phyloP scores from a whole-genome alignment of 257 asterid species.

The Paulownia fortunei region DNA sequence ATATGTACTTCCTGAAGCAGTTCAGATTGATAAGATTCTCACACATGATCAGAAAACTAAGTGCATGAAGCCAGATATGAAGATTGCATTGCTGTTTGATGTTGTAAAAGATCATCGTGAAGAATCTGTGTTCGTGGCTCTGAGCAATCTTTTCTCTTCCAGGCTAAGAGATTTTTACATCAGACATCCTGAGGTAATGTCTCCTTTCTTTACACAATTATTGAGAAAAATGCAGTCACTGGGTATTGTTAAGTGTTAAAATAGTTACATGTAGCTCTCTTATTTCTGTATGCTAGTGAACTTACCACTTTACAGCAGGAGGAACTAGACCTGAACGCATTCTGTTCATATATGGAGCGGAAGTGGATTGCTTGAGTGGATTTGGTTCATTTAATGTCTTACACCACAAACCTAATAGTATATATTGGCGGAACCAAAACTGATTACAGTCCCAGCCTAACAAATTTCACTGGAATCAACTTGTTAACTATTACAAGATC shows the following conservation, averaged over 20 bases:
- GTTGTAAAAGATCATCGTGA: conserved; percentile 63
- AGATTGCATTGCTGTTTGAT: conserved; percentile 59
- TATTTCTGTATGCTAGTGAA: not conserved
- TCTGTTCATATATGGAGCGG: conserved; percentile 13
- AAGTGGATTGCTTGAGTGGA: not conserved
- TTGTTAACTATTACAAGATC: not conserved
- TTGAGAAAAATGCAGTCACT: not conserved
- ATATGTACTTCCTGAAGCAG: conserved; percentile 77
- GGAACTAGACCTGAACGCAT: not conserved
- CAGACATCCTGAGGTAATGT: conserved; percentile 67
- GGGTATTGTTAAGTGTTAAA: not conserved
- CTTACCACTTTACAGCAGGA: not conserved
- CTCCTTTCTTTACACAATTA: conserved; percentile 14
- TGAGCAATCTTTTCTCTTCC: conserved; percentile 68
- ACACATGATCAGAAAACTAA: conserved; percentile 63
- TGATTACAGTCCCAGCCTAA: not conserved
- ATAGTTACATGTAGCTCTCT: not conserved
- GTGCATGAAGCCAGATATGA: conserved; percentile 75
- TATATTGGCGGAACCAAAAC: not conserved
- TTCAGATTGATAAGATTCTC: conserved; percentile 76
- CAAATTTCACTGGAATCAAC: conserved; percentile 1
- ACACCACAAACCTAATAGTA: not conserved
- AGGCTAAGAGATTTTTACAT: conserved; percentile 54
- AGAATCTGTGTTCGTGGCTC: conserved; percentile 63
- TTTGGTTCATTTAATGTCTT: conserved; percentile 1